These are phyloP conservation scores for Apiospora pterosperma DNA, from an alignment of 2,329 filamentous ascomycete species.

Conservation along the genomic window DNA sequence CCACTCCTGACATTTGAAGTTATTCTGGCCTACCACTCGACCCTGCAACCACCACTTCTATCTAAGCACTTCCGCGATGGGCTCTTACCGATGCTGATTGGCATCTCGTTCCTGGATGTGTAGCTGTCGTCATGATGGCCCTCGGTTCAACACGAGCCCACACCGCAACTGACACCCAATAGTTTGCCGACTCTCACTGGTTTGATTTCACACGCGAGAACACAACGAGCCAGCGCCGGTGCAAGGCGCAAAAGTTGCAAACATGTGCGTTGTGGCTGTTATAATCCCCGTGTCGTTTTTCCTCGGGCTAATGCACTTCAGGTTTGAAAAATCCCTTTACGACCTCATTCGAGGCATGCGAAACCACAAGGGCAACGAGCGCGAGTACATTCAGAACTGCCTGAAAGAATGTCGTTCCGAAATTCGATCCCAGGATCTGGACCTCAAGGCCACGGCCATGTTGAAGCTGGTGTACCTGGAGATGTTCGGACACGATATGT, in stretches of 20 bases:
- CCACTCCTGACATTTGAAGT: not conserved
- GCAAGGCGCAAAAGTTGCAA: not conserved
- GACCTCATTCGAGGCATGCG: slow-evolving; percentile 96
- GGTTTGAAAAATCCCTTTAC: slow-evolving; percentile 99
- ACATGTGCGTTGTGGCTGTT: slow-evolving; percentile 2
- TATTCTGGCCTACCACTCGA: not conserved
- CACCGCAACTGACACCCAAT: not conserved
- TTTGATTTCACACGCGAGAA: not conserved
- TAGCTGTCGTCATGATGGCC: slow-evolving; percentile 1
- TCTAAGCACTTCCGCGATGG: not conserved
- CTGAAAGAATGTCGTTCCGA: slow-evolving; percentile 94
- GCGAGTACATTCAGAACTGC: slow-evolving; percentile 89
- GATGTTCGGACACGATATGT: slow-evolving; percentile 99
- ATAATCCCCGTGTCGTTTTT: slow-evolving; percentile 62
- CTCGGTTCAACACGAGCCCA: not conserved
- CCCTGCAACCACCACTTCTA: not conserved
- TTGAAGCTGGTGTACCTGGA: slow-evolving; percentile 96
- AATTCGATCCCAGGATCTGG: slow-evolving; percentile 91
- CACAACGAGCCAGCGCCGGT: slow-evolving; percentile 1
- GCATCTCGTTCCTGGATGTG: not conserved
- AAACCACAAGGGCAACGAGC: slow-evolving; percentile 92
- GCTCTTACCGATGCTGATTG: not conserved
- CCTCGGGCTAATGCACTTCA: slow-evolving; percentile 32
- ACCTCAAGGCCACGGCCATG: slow-evolving; percentile 93
- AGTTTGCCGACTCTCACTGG: not conserved